Conservation (phyloP, 2,329 filamentous ascomycete species). For the Dryadomyces quercus-mongolicae region DNA sequence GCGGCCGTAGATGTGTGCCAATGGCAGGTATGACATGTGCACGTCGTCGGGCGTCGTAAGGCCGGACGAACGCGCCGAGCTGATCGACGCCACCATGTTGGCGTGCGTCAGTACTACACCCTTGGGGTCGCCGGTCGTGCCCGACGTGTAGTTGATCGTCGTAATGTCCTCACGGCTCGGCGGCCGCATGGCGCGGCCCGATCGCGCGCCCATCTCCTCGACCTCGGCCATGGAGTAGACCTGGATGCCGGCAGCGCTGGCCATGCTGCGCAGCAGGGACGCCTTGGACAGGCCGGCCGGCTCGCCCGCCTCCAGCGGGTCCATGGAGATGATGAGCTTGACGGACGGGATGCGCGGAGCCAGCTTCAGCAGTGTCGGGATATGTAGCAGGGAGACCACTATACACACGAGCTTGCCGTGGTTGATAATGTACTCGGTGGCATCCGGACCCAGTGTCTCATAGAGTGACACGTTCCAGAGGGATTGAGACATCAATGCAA, state of each 20-base stretch:
- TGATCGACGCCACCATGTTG: constrained; percentile 64
- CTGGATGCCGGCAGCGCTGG: constrained; percentile 58
- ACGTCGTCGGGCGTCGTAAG: constrained; percentile 43
- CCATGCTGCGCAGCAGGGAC: constrained; percentile 63
- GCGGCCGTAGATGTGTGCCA: constrained; percentile 90
- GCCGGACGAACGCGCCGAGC: constrained; percentile 44
- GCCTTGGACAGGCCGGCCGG: constrained; percentile 65
- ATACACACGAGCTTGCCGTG: constrained; percentile 69
- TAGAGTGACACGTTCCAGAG: constrained; percentile 90
- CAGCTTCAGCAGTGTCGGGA: constrained; percentile 71
- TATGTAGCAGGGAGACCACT: constrained; percentile 66
- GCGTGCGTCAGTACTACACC: constrained; percentile 73
- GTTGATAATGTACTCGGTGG: constrained; percentile 92
- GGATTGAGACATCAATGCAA: constrained; percentile 76
- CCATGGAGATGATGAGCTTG: constrained; percentile 80
- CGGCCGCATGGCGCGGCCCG: constrained; percentile 57
- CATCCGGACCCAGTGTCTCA: constrained; percentile 84
- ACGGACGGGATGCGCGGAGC: constrained; percentile 63
- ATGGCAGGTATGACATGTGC: constrained; percentile 75
- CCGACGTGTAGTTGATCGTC: constrained; percentile 87
- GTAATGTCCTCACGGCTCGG: constrained; percentile 65
- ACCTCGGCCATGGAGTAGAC: constrained; percentile 73
- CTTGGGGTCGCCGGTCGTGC: constrained; percentile 73
- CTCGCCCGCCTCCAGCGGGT: constrained; percentile 72
- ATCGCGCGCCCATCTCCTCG: constrained; percentile 64